Conservation (phyloP, 148 eudicot species). For the Tetragonia tetragonoides region DNA sequence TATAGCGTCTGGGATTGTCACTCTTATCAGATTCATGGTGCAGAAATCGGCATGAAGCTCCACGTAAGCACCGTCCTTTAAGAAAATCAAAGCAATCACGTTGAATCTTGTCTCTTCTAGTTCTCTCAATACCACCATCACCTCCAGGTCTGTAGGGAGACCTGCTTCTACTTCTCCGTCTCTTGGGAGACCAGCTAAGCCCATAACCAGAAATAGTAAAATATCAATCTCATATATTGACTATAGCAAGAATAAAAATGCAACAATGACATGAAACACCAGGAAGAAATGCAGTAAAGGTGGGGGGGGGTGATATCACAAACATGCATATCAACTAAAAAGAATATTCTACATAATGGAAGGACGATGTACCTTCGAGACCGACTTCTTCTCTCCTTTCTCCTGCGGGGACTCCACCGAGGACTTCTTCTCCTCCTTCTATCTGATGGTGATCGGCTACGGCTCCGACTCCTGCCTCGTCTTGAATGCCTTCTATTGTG, state of each 20-base stretch:
- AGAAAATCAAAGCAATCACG: constrained; percentile 64
- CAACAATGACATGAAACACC: constrained; percentile 3
- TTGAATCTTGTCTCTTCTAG: constrained; percentile 47
- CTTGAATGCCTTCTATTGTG: constrained; percentile 46
- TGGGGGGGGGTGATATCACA: background rate
- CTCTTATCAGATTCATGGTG: constrained; percentile 52
- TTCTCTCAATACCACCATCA: constrained; percentile 45
- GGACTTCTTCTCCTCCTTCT: constrained; percentile 63
- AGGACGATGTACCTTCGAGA: constrained; percentile 66
- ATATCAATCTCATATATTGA: constrained; percentile 12
- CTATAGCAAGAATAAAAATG: background rate
- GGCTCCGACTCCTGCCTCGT: constrained; percentile 63
- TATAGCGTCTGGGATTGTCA: constrained; percentile 44
- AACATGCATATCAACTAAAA: constrained; percentile 14
- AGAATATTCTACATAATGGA: constrained; percentile 7
- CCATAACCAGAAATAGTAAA: constrained; percentile 23
- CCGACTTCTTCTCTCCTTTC: constrained; percentile 66
- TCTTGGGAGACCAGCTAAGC: constrained; percentile 76
- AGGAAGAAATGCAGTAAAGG: background rate
- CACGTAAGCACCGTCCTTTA: constrained; percentile 78
- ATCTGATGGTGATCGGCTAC: constrained; percentile 67
- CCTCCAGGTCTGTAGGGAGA: constrained; percentile 54
- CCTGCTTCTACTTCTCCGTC: constrained; percentile 80
- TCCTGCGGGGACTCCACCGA: constrained; percentile 55
- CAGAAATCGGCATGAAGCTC: constrained; percentile 73